These are phyloP conservation scores for Saturnispora quitensis DNA, from an alignment of 805 yeast species.

Conservation along the genomic window DNA sequence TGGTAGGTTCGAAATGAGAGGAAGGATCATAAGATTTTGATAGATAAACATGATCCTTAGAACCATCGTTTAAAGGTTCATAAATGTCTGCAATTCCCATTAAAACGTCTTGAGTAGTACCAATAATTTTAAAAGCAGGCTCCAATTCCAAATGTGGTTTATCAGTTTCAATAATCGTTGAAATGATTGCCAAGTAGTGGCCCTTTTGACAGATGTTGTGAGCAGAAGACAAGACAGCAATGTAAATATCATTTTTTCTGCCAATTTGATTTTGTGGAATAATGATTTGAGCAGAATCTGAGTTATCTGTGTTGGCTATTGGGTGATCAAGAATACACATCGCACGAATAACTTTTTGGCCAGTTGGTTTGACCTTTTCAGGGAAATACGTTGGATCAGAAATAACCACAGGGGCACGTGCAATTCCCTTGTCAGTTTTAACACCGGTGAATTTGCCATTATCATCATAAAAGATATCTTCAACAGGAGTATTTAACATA, in stretches of 20 bases:
- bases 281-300: conserved; percentile 87
- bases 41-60: conserved; percentile 65
- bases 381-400: conserved; percentile 99
- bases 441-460: conserved; percentile 77
- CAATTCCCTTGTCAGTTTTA: conserved; percentile 82
- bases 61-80: conserved; percentile 81
- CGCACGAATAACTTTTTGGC: conserved; percentile 69
- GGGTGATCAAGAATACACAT: conserved; percentile 89
- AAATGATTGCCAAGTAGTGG: conserved; percentile 84
- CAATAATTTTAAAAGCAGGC: conserved; percentile 87
- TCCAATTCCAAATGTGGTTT: conserved; percentile 87
- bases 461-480: conserved; percentile 70
- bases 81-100: conserved; percentile 91
- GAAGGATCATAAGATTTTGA: conserved; percentile 90
- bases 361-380: conserved; percentile 61
- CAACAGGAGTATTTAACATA: conserved; percentile 94
- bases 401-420: conserved; percentile 86
- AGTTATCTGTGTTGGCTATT: conserved; percentile 67
- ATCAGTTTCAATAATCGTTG: conserved; percentile 90
- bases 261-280: conserved; percentile 94
- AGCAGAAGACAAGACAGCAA: conserved; percentile 80
- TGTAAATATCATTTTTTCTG: conserved; percentile 88
- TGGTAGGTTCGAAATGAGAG: conserved; percentile 91
- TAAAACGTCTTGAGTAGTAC: conserved; percentile 69
- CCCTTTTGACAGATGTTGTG: conserved; percentile 89